These are phyloP conservation scores for Pistacia integerrima DNA, from an alignment of 345 rosid species.

Conservation along the genomic window DNA sequence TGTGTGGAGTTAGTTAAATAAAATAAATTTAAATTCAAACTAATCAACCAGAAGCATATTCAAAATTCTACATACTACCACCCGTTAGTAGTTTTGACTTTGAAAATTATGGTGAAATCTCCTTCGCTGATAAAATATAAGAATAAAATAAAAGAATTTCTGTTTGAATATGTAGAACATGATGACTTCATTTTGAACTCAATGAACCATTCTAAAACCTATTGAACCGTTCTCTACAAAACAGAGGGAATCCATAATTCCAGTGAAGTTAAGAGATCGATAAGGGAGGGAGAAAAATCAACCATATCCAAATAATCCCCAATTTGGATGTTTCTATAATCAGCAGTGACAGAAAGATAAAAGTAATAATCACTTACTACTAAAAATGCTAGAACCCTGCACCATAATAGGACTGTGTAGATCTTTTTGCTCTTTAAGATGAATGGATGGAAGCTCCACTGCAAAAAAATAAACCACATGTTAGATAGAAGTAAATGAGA, in stretches of 20 bases:
- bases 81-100: neutral
- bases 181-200: neutral
- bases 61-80: neutral
- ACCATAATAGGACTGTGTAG: slow-evolving; percentile 96
- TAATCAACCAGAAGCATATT: neutral
- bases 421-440: slow-evolving; percentile 89
- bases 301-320: neutral
- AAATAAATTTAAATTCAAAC: neutral
- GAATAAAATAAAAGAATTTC: neutral
- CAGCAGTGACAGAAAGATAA: slow-evolving; percentile 3
- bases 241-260: neutral
- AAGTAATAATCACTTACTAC: slow-evolving; percentile 63
- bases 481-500: slow-evolving; percentile 1
- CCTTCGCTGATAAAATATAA: neutral
- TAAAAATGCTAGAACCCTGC: slow-evolving; percentile 94
- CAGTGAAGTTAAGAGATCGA: neutral
- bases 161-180: neutral
- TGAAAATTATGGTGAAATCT: neutral
- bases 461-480: slow-evolving; percentile 31
- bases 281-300: neutral
- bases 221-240: neutral
- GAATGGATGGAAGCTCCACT: slow-evolving; percentile 99
- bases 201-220: neutral
- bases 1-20: neutral
- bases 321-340: neutral